Evolutionary conservation across 2,329 filamentous ascomycete genomes (phyloP), one percentile per base, ranked within the genome.

Genomic region (Harringtonia lauricola): DNA sequence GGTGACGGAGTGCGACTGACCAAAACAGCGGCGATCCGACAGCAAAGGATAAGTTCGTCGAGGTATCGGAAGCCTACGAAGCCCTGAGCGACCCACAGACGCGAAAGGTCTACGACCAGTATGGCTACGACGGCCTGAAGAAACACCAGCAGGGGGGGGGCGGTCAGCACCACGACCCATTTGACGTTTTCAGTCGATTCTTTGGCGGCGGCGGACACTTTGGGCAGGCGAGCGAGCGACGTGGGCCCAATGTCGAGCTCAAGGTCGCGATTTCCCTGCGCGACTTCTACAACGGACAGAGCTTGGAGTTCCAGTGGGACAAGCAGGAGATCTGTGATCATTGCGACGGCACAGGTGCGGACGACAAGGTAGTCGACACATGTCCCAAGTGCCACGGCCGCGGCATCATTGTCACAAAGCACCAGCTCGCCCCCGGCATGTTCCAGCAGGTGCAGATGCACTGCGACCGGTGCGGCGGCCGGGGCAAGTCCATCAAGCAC

Each of bases 121-220:
- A 94, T 60, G 92, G 92, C 47, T 85, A 95, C 59, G 90, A 96
- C 41, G 92, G 88, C 21, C 70, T 96, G 41, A 79, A 92, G 57
- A 82, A 92, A 58, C 86, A 84, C 55, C 76, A 86, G 56, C 79
- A 84, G 55, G 76, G 79, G 30, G 76, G 77, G 40, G 72, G 74
- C 10, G 72, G 72, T 36, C 65, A 65, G 28, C 71, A 76, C 47
- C 82, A 90, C 60, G 89, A 98, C 59, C 89, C 92, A 18, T 96
- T 96, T 59, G 92, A 98, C 62, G 71, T 98, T 35, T 98, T 98
- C 72, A 88, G 81, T 43, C 83, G 87, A 53, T 96, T 98, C 76
- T 98, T 98, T 59, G 92, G 92, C 50, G 90, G 90, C 19, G 83
- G 77, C 36, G 88, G 88, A 10, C 86, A 92, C 63, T 94, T 86